Percentiles rank a stretch among this genome's conserved stretches.
Evolutionary conservation across 164 flowering plant species (phyloP).

Genomic region (Kingdonia uniflora): DNA sequence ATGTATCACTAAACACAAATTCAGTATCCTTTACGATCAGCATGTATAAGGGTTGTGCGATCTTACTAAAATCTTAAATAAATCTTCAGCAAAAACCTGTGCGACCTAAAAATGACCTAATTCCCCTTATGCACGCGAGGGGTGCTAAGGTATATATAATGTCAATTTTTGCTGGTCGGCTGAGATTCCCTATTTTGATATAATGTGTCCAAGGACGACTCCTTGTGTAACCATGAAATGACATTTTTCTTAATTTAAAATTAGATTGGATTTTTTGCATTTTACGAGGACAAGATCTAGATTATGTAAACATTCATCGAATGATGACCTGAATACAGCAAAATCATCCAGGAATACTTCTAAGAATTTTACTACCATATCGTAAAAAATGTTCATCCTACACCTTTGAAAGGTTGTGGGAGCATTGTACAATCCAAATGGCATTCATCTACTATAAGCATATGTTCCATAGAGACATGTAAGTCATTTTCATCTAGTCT

Average conservation of each 20-base stretch:
- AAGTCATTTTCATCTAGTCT: not conserved
- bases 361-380: not conserved
- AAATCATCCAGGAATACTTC: not conserved
- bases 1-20: no score
- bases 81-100: not conserved
- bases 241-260: no score
- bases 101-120: not conserved
- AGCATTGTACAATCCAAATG: not conserved
- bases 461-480: not conserved
- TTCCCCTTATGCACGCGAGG: not conserved
- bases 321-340: no score
- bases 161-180: not conserved
- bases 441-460: not conserved
- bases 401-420: not conserved
- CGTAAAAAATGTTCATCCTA: not conserved
- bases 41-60: not conserved
- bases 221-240: no score
- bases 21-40: not conserved
- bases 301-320: not conserved
- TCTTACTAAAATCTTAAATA: not conserved
- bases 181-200: not conserved
- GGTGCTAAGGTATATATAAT: not conserved
- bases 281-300: not conserved
- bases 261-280: not conserved
- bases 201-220: not conserved